Evolutionary conservation across 305 asterid genomes (phyloP).

Genomic region (Solanum hybrid): DNA sequence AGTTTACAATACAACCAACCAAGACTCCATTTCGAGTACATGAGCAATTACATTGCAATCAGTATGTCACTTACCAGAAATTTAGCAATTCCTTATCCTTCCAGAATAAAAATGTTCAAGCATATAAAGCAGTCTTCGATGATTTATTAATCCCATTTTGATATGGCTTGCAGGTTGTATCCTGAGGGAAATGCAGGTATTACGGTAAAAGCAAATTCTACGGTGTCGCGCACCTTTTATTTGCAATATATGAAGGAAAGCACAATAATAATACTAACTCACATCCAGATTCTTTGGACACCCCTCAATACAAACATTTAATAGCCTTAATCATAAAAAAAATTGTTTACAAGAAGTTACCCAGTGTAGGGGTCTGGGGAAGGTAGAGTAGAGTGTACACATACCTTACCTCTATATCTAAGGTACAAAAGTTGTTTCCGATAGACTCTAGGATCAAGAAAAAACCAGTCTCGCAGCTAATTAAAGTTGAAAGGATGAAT

Average conservation of each 20-base stretch:
- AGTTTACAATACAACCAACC: neutral
- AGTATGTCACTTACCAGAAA: neutral
- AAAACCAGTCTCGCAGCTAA: neutral
- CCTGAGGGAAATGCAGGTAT: slow-evolving; percentile 27
- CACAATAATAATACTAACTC: neutral
- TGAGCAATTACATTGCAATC: neutral
- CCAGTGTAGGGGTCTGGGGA: neutral
- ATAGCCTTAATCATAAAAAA: neutral
- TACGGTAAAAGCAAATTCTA: slow-evolving; percentile 9
- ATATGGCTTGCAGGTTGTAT: slow-evolving; percentile 16
- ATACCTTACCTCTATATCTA: neutral
- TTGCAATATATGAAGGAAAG: neutral
- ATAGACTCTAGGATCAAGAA: neutral
- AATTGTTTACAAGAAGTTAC: neutral
- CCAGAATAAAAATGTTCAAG: slow-evolving; percentile 7
- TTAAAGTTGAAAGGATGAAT: neutral
- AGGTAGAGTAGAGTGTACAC: neutral
- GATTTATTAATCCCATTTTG: slow-evolving; percentile 19
- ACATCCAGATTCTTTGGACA: neutral
- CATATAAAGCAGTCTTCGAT: slow-evolving; percentile 23
- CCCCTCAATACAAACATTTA: neutral
- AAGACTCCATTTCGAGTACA: neutral
- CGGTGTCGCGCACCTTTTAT: neutral
- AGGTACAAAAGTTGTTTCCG: neutral
- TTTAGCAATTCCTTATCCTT: neutral